Evolutionary conservation across 805 yeast genomes (phyloP), one percentile per base, ranked within the genome.

Genomic region (Crinitomyces ghanaensis): DNA sequence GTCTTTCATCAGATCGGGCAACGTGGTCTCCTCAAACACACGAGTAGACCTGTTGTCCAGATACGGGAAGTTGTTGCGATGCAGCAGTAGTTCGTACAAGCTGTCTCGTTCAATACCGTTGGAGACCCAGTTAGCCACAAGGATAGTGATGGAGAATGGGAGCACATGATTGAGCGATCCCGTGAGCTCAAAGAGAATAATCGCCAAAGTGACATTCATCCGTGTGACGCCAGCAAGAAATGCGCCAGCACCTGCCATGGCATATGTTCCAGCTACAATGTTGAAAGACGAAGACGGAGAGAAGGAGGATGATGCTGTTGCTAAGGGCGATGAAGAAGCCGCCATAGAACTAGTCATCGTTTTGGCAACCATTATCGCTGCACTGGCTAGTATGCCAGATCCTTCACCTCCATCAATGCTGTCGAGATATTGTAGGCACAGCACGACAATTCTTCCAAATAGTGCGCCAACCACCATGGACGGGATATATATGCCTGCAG

Each of bases 231-330:
- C 99, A 50, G 93, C 77, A 36, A 91, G 63, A 2, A 94, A 81
- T 4, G 96, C 94, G 0, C 91, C 97, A 0, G 98, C 97, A 2
- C 98, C 98, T 19, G 91, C 63, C 49, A 88, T 82, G 0, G 98
- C 95, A 54, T 88, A 91, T 0, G 95, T 78, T 0, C 97, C 98
- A 0, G 96, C 86, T 5, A 84, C 80, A 17, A 88, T 72, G 19
- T n/a, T n/a, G n/a, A n/a, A n/a, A n/a, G n/a, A n/a, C n/a, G n/a
- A n/a, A n/a, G 44, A 88, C 78, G 11, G 88, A 80, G 2, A 84
- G 96, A 15, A 88, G n/a, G n/a, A n/a, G n/a, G n/a, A n/a, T n/a
- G n/a, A n/a, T n/a, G n/a, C n/a, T n/a, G n/a, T n/a, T n/a, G n/a
- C n/a, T n/a, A n/a, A n/a, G n/a, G n/a, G n/a, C n/a, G n/a, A n/a